Percentiles rank a stretch among this genome's conserved stretches.
phyloP scores from a whole-genome alignment of 257 asterid genomes.

The Solanum arcanum region DNA sequence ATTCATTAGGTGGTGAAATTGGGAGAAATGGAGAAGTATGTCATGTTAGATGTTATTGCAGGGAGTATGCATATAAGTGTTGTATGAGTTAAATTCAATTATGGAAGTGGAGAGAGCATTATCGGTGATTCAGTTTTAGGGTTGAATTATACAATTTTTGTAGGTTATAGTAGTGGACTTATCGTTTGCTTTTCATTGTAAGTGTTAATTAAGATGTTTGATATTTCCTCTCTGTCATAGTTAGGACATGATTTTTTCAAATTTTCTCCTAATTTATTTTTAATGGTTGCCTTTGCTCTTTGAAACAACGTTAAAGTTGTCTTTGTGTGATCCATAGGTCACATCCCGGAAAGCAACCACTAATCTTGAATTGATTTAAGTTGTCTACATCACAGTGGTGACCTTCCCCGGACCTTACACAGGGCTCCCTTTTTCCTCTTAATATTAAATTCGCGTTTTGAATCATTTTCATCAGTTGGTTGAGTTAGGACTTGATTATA shows the following conservation, averaged over 20 bases:
- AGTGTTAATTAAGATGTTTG: not conserved
- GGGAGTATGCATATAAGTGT: conserved; percentile 34
- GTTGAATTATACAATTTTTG: conserved; percentile 14
- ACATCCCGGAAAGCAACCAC: not conserved
- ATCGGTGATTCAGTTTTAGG: conserved; percentile 19
- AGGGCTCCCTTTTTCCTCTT: not conserved
- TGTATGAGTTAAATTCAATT: conserved; percentile 56
- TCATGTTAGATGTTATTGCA: conserved; percentile 27
- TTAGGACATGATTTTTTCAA: not conserved
- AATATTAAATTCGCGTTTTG: not conserved
- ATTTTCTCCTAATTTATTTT: not conserved
- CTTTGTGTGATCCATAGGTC: not conserved
- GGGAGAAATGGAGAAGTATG: conserved; percentile 17
- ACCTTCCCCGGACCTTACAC: not conserved
- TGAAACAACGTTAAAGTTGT: not conserved
- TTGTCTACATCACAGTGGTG: not conserved
- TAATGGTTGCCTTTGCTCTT: not conserved
- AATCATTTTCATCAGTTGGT: not conserved
- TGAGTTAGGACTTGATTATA: not conserved
- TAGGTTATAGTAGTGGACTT: not conserved
- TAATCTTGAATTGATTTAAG: not conserved
- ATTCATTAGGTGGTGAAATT: conserved; percentile 16
- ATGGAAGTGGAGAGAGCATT: conserved; percentile 20
- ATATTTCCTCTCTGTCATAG: not conserved
- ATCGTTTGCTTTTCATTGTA: not conserved